Conservation (phyloP, 768 basidiomycete species). For the Russula abietina region DNA sequence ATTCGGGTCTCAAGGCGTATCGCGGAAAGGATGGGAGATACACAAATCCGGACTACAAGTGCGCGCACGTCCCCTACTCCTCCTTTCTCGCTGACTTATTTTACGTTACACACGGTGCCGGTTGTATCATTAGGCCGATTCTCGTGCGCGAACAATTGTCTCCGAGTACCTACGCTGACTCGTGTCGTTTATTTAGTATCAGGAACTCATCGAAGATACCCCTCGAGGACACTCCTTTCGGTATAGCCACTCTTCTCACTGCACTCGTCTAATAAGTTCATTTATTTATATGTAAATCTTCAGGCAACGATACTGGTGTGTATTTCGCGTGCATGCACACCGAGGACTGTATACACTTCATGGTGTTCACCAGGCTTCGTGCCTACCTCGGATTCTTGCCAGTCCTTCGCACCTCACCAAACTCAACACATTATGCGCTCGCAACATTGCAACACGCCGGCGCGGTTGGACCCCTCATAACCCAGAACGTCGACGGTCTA, state of each 20-base stretch:
- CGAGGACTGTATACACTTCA: neutral
- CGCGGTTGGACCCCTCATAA: slow-evolving; percentile 59
- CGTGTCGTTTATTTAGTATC: slow-evolving; percentile 43
- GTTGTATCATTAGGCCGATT: slow-evolving; percentile 23
- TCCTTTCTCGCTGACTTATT: neutral
- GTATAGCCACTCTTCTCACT: slow-evolving; percentile 35
- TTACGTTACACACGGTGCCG: neutral
- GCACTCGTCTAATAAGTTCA: neutral
- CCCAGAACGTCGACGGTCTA: slow-evolving; percentile 92
- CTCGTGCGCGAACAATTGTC: slow-evolving; percentile 21
- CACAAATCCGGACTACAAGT: slow-evolving; percentile 89
- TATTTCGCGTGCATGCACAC: slow-evolving; percentile 3
- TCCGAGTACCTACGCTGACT: no score
- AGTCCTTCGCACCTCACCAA: slow-evolving; percentile 76
- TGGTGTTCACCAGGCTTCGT: slow-evolving; percentile 42
- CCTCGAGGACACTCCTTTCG: slow-evolving; percentile 64
- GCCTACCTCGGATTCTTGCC: slow-evolving; percentile 83
- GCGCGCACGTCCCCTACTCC: slow-evolving; percentile 28
- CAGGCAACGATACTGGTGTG: slow-evolving; percentile 82
- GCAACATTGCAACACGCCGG: slow-evolving; percentile 73
- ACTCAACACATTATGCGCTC: slow-evolving; percentile 83
- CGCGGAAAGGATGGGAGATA: slow-evolving; percentile 79
- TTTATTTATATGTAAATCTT: neutral
- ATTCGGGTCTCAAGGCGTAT: slow-evolving; percentile 94
- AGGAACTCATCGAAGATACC: slow-evolving; percentile 73